phyloP scores from a whole-genome alignment of 306 rosid genomes.

The Cucumis melo region DNA sequence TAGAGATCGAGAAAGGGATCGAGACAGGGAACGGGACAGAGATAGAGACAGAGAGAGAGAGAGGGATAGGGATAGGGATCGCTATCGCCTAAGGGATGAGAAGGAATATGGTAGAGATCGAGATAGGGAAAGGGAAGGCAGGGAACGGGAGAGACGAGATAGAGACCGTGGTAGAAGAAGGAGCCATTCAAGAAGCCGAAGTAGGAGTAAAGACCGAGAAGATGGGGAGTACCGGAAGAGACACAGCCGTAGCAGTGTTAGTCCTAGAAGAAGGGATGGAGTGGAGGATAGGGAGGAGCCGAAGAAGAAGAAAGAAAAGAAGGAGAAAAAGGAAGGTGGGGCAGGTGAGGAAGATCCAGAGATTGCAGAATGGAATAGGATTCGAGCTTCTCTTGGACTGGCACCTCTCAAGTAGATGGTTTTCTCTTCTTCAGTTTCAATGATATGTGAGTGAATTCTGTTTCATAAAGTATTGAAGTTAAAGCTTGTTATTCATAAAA shows the following conservation, averaged over 20 bases:
- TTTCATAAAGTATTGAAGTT: not conserved
- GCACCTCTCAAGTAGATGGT: slow-evolving; percentile 48
- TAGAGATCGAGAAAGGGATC: slow-evolving; percentile 49
- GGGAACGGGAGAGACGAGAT: slow-evolving; percentile 89
- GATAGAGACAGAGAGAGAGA: slow-evolving; percentile 49
- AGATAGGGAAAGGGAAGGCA: slow-evolving; percentile 47
- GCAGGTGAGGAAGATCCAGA: slow-evolving; percentile 7
- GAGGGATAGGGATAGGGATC: slow-evolving; percentile 63
- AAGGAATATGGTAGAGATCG: slow-evolving; percentile 53
- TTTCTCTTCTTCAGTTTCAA: not conserved
- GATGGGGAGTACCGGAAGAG: slow-evolving; percentile 67
- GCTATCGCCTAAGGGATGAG: slow-evolving; percentile 49
- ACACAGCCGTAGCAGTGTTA: slow-evolving; percentile 42
- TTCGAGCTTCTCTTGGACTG: slow-evolving; percentile 77
- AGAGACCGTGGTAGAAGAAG: slow-evolving; percentile 84
- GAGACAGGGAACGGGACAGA: slow-evolving; percentile 49
- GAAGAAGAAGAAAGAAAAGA: slow-evolving; percentile 57
- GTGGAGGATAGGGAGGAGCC: slow-evolving; percentile 61
- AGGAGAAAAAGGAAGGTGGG: slow-evolving; percentile 46
- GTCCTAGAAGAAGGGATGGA: slow-evolving; percentile 63
- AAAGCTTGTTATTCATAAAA: not conserved
- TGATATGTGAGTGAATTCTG: not conserved
- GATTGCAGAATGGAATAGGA: slow-evolving; percentile 39
- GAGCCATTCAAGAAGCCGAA: slow-evolving; percentile 78
- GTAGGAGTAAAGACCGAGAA: slow-evolving; percentile 70